Evolutionary conservation across 371 early-diverging fungal genomes (phyloP).

Genomic region (Entomophthora muscae): DNA sequence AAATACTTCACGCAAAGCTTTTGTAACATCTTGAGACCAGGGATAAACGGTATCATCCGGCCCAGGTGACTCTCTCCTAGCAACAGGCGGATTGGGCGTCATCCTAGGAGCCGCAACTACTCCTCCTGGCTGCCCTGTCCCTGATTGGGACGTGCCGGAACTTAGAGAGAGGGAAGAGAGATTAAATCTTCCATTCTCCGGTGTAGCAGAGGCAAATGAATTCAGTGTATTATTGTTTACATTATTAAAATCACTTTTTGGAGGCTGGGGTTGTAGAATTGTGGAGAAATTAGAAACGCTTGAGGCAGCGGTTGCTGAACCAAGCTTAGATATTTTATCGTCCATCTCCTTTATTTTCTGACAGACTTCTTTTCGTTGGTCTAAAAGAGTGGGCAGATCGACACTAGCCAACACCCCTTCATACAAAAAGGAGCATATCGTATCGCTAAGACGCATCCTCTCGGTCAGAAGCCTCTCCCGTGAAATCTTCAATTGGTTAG

Average conservation of each 20-base stretch:
- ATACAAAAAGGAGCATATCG: not conserved
- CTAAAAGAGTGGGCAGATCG: not conserved
- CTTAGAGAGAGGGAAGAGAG: too few species aligned
- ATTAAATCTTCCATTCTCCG: too few species aligned
- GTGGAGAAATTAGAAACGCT: not conserved
- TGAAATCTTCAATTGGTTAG: not conserved
- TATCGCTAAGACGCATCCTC: not conserved
- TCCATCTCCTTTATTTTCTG: too few species aligned
- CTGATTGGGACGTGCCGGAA: not conserved
- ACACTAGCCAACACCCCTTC: not conserved
- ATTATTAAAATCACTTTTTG: too few species aligned
- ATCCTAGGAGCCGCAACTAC: not conserved
- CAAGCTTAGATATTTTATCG: not conserved
- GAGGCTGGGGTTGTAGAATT: not conserved
- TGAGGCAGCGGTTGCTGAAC: not conserved
- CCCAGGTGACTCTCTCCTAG: not conserved
- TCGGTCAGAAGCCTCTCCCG: not conserved
- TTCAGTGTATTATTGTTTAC: too few species aligned
- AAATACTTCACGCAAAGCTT: constrained; percentile 34
- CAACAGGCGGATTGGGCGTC: not conserved
- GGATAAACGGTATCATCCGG: constrained; percentile 17
- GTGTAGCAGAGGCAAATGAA: too few species aligned
- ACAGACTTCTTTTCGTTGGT: not conserved
- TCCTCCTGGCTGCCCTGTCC: not conserved
- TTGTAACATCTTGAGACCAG: constrained; percentile 66